Conservation (phyloP, 345 rosid genomes). For the Limnanthes douglasii region DNA sequence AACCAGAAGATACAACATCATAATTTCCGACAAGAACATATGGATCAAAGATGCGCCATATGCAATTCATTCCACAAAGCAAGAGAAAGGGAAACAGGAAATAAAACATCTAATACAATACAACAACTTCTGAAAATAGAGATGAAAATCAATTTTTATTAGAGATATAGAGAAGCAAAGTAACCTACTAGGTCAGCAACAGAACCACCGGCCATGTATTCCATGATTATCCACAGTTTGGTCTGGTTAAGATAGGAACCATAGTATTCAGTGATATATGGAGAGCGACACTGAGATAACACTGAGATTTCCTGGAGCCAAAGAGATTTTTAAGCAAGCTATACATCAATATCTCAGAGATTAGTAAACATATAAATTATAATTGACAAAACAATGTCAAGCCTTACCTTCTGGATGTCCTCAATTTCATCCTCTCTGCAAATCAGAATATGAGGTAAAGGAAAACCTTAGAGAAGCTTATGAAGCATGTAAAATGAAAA, state of each 20-base stretch:
- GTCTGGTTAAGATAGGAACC: slow-evolving; percentile 97
- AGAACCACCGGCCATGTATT: slow-evolving; percentile 99
- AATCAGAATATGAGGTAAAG: slow-evolving; percentile 13
- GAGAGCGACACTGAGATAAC: slow-evolving; percentile 89
- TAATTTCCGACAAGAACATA: no score
- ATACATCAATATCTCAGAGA: slow-evolving; percentile 4
- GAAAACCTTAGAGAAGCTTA: slow-evolving; percentile 8
- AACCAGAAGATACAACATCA: no score
- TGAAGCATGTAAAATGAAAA: no score
- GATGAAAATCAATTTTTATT: no score
- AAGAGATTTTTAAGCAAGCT: slow-evolving; percentile 12
- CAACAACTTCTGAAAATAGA: background rate
- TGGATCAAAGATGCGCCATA: background rate
- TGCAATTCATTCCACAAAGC: background rate
- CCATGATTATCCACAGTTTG: slow-evolving; percentile 98
- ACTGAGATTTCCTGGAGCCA: slow-evolving; percentile 82
- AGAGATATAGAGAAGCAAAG: slow-evolving; percentile 16
- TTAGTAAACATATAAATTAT: background rate
- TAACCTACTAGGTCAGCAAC: slow-evolving; percentile 97
- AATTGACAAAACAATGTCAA: slow-evolving; percentile 7
- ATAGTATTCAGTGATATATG: slow-evolving; percentile 88
- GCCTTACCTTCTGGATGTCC: slow-evolving; percentile 87
- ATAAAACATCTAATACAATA: background rate
- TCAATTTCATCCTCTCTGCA: slow-evolving; percentile 98
- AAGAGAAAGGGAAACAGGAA: background rate